Evolutionary conservation across 139 green algal genomes (phyloP).

Genomic region (Bryopsis sp.): DNA sequence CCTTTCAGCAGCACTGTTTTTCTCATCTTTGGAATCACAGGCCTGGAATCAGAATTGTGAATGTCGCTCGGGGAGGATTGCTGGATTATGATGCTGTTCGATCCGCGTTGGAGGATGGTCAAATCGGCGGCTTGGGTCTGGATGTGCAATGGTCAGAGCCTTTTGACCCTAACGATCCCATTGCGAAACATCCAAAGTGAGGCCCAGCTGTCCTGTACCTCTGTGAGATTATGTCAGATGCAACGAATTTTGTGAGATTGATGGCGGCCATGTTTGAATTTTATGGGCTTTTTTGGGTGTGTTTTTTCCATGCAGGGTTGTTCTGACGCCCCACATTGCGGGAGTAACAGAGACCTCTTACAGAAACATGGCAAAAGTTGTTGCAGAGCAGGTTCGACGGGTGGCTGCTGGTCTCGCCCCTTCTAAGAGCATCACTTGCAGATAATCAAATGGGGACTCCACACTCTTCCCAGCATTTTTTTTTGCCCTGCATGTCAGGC

Average conservation of each 20-base stretch:
- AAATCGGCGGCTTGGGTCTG: slow-evolving; percentile 39
- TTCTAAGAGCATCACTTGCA: too few species aligned
- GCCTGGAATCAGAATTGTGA: slow-evolving; percentile 7
- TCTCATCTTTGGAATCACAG: background rate
- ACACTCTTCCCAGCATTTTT: too few species aligned
- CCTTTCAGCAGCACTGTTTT: too few species aligned
- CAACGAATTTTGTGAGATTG: too few species aligned
- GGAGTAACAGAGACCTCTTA: slow-evolving; percentile 9
- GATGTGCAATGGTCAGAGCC: slow-evolving; percentile 49
- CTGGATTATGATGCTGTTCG: slow-evolving; percentile 3
- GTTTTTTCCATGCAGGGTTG: slow-evolving; percentile 5
- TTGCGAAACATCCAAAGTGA: slow-evolving; percentile 20
- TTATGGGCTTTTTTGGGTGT: background rate
- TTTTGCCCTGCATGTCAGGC: too few species aligned
- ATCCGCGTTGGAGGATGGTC: background rate
- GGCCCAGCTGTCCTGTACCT: background rate
- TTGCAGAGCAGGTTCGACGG: slow-evolving; percentile 6
- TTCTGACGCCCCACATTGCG: slow-evolving; percentile 11
- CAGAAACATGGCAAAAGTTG: slow-evolving; percentile 5
- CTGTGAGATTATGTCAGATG: too few species aligned
- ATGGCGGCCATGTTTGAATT: too few species aligned
- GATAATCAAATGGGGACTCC: too few species aligned
- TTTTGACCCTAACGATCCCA: slow-evolving; percentile 29
- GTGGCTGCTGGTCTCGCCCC: too few species aligned
- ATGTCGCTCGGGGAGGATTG: background rate